These are phyloP conservation scores for Austroboletus festivus DNA, from an alignment of 768 basidiomycete genomes.

Conservation along the genomic window DNA sequence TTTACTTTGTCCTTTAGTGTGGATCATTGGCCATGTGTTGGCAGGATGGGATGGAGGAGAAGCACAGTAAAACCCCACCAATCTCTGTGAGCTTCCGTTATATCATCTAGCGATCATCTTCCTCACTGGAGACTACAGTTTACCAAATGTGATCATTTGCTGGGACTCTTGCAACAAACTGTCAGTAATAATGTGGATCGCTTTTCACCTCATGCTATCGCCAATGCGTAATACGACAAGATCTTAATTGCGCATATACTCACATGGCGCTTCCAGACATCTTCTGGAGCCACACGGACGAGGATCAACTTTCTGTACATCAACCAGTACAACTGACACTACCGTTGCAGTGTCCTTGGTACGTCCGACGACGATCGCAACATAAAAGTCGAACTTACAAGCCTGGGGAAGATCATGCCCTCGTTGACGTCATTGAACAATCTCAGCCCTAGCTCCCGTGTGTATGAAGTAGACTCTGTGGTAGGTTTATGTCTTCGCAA, in stretches of 20 bases:
- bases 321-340: constrained; percentile 44
- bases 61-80: constrained; percentile 38
- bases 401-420: constrained; percentile 32
- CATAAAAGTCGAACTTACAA: background rate
- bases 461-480: constrained; percentile 37
- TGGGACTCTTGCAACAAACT: background rate
- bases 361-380: background rate
- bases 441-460: constrained; percentile 64
- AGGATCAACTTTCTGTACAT: constrained; percentile 57
- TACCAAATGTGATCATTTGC: constrained; percentile 38
- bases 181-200: constrained; percentile 36
- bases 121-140: constrained; percentile 21
- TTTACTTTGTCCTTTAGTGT: constrained; percentile 29
- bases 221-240: constrained; percentile 28
- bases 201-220: constrained; percentile 44
- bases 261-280: constrained; percentile 39
- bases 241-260: background rate
- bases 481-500: constrained; percentile 14
- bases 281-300: constrained; percentile 72
- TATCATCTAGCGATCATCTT: background rate
- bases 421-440: constrained; percentile 64
- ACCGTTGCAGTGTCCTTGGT: constrained; percentile 51
- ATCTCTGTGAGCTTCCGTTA: constrained; percentile 36
- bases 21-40: constrained; percentile 48
- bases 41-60: constrained; percentile 47